These are phyloP conservation scores for Musa acuminata DNA, from an alignment of 176 grass and related monocot genomes.

Conservation along the genomic window DNA sequence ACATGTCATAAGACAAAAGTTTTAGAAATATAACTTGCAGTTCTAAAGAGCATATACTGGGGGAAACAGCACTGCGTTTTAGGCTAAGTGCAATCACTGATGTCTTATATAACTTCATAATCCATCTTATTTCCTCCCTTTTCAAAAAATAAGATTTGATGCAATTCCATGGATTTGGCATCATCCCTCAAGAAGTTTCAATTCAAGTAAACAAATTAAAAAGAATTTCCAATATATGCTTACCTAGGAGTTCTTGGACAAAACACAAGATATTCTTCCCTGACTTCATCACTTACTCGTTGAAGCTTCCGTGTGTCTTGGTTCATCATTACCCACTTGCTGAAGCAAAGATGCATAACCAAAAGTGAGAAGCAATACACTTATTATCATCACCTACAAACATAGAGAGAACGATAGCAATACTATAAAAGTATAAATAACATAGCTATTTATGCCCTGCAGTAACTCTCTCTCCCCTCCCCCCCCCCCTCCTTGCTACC, in stretches of 20 bases:
- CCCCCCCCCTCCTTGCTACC: too few species aligned
- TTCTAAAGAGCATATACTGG: not conserved
- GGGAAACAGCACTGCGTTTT: too few species aligned
- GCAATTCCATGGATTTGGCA: not conserved
- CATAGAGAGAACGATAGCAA: not conserved
- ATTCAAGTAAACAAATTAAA: not conserved
- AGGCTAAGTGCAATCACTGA: too few species aligned
- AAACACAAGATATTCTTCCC: conserved; percentile 86
- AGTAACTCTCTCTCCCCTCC: too few species aligned
- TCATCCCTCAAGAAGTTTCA: not conserved
- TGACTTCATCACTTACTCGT: conserved; percentile 93
- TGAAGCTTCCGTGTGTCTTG: conserved; percentile 97
- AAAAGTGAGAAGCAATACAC: not conserved
- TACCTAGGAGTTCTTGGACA: conserved; percentile 91
- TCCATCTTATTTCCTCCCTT: too few species aligned
- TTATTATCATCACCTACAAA: not conserved
- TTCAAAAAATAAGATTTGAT: too few species aligned
- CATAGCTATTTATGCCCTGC: not conserved
- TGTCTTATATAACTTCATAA: too few species aligned
- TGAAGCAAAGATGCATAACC: conserved; percentile 29
- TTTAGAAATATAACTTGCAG: not conserved
- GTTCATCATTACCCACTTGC: conserved; percentile 99
- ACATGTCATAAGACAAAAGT: not conserved
- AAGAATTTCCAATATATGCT: not conserved
- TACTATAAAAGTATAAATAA: not conserved